Conservation (phyloP, 2,329 filamentous ascomycete genomes). For the Ambrosiella cleistominuta region DNA sequence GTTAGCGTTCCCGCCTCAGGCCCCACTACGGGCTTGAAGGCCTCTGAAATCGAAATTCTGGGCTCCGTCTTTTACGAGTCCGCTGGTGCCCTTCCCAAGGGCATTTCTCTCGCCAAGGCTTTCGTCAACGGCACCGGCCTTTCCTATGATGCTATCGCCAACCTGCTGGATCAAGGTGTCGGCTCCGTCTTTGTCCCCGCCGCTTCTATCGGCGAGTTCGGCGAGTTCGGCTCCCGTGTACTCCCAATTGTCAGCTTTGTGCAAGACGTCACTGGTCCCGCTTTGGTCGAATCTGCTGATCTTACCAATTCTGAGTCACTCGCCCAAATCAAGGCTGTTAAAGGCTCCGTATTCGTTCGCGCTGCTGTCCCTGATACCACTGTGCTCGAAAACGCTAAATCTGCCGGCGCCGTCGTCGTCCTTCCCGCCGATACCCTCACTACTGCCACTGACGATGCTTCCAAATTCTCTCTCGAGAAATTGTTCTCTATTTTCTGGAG, state of each 20-base stretch:
- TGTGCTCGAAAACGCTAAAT: constrained; percentile 30
- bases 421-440: constrained; percentile 56
- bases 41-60: constrained; percentile 40
- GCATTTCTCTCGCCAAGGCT: constrained; percentile 37
- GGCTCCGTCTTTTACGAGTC: constrained; percentile 36
- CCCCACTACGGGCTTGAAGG: constrained; percentile 34
- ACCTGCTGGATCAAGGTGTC: constrained; percentile 71
- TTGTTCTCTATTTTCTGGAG: constrained; percentile 59
- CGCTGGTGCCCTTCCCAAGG: constrained; percentile 22
- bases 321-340: constrained; percentile 27
- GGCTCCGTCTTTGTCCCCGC: constrained; percentile 66
- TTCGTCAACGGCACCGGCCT: constrained; percentile 64
- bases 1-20: constrained; percentile 36
- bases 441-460: constrained; percentile 42
- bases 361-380: constrained; percentile 24
- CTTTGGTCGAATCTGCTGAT: constrained; percentile 33
- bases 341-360: constrained; percentile 33
- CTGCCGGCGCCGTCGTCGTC: constrained; percentile 48
- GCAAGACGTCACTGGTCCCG: constrained; percentile 31
- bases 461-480: constrained; percentile 47
- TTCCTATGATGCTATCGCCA: constrained; percentile 48
- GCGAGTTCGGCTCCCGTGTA: constrained; percentile 38
- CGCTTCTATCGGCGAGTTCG: constrained; percentile 43
- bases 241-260: constrained; percentile 32
- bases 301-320: constrained; percentile 25